phyloP scores from a whole-genome alignment of 2,329 filamentous ascomycete species.

The Penicillium sp. region DNA sequence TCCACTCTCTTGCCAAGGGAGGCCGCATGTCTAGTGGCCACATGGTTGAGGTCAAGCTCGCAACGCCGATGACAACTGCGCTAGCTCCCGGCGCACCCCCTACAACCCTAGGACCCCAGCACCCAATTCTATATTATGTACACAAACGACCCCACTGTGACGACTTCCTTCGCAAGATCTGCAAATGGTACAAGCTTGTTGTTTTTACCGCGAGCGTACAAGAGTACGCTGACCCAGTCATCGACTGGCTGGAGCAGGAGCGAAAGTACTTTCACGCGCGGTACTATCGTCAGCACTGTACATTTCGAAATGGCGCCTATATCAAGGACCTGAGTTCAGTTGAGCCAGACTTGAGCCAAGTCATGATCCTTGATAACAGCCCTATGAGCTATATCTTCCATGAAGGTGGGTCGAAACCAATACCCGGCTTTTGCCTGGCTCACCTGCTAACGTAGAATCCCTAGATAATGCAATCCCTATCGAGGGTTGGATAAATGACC shows the following conservation, averaged over 20 bases:
- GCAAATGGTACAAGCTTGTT: conserved; percentile 98
- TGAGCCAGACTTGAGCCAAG: conserved; percentile 94
- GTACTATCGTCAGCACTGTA: conserved; percentile 97
- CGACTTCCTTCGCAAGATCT: conserved; percentile 91
- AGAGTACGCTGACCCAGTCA: conserved; percentile 97
- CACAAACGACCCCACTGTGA: conserved; percentile 97
- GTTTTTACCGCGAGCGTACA: conserved; percentile 97
- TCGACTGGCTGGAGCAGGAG: conserved; percentile 97
- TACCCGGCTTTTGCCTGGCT: neutral
- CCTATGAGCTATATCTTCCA: conserved; percentile 98
- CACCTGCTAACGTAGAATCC: conserved; percentile 11
- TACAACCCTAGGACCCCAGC: conserved; percentile 76
- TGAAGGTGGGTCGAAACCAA: conserved; percentile 70
- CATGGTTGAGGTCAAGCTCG: conserved; percentile 95
- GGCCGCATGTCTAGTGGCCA: conserved; percentile 95
- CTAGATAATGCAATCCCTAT: conserved; percentile 98
- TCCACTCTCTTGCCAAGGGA: conserved; percentile 97
- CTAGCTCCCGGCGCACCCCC: conserved; percentile 59
- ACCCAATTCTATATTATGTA: conserved; percentile 97
- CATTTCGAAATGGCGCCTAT: conserved; percentile 90
- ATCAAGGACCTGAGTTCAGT: conserved; percentile 97
- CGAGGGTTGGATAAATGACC: conserved; percentile 98
- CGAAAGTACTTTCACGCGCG: conserved; percentile 93
- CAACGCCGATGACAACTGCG: conserved; percentile 46
- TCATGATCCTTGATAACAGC: conserved; percentile 99